Conservation (phyloP, 2,329 filamentous ascomycete genomes). For the Mycogone perniciosa region DNA sequence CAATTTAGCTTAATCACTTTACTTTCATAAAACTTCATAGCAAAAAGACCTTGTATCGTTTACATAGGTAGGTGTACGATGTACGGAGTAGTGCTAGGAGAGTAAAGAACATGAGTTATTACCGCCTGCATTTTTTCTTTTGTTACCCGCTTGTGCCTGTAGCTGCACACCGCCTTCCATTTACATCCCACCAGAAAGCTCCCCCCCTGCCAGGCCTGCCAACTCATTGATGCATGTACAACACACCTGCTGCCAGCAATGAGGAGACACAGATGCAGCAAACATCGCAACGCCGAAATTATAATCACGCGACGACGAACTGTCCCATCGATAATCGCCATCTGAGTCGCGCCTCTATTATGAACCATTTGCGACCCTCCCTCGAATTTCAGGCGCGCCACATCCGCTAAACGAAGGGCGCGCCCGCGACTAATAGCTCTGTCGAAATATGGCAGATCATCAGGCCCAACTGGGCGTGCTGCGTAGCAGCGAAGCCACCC, state of each 20-base stretch:
- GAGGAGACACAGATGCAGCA: neutral
- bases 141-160: neutral
- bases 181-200: neutral
- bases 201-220: neutral
- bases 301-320: neutral
- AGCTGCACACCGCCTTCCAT: constrained; percentile 9
- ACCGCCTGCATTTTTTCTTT: neutral
- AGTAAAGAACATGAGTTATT: neutral
- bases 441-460: constrained; percentile 19
- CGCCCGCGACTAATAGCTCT: constrained; percentile 4
- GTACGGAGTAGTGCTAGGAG: too few species aligned
- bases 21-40: too few species aligned
- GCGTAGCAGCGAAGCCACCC: constrained; percentile 31
- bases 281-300: neutral
- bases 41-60: too few species aligned
- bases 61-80: too few species aligned
- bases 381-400: constrained; percentile 3
- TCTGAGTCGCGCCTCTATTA: neutral
- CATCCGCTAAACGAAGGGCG: constrained; percentile 6
- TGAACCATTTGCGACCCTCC: constrained; percentile 3
- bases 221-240: neutral
- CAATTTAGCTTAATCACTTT: too few species aligned
- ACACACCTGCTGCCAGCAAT: neutral
- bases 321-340: neutral
- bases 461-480: constrained; percentile 20